Evolutionary conservation across 2,329 filamentous ascomycete genomes (phyloP).

Genomic region (Sporothrix pseudoabietina): DNA sequence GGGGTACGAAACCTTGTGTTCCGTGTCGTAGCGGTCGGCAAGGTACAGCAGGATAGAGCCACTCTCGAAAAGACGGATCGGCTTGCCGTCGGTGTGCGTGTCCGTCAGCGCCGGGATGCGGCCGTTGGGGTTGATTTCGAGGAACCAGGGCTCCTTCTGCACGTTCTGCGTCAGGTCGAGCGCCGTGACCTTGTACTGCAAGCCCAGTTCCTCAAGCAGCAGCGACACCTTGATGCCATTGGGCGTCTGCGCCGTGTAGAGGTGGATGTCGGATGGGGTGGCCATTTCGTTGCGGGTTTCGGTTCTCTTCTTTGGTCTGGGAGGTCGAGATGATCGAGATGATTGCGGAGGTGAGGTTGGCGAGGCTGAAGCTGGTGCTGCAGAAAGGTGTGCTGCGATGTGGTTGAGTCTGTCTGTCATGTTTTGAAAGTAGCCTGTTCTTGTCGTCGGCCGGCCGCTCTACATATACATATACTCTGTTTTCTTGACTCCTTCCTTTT

Average conservation of each 20-base stretch:
- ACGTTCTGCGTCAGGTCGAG: conserved; percentile 73
- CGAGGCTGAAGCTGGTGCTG: background rate
- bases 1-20: conserved; percentile 81
- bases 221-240: conserved; percentile 92
- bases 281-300: conserved; percentile 44
- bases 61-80: conserved; percentile 78
- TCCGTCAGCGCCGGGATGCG: conserved; percentile 88
- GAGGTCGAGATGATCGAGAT: background rate
- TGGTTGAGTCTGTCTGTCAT: conserved; percentile 13
- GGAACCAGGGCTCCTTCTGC: conserved; percentile 83
- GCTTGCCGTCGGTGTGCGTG: conserved; percentile 70
- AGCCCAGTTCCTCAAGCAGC: conserved; percentile 77
- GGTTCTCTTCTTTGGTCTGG: background rate
- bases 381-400: conserved; percentile 1
- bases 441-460: background rate
- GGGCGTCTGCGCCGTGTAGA: conserved; percentile 81
- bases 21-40: conserved; percentile 75
- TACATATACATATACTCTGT: background rate
- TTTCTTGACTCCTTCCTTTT: background rate
- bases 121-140: conserved; percentile 90
- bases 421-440: background rate
- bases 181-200: conserved; percentile 72
- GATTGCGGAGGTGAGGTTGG: background rate
- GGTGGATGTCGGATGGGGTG: conserved; percentile 65
- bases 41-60: conserved; percentile 85